These are phyloP conservation scores for Sporisorium scitamineum DNA, from an alignment of 1,284 basidiomycete species.

Conservation along the genomic window DNA sequence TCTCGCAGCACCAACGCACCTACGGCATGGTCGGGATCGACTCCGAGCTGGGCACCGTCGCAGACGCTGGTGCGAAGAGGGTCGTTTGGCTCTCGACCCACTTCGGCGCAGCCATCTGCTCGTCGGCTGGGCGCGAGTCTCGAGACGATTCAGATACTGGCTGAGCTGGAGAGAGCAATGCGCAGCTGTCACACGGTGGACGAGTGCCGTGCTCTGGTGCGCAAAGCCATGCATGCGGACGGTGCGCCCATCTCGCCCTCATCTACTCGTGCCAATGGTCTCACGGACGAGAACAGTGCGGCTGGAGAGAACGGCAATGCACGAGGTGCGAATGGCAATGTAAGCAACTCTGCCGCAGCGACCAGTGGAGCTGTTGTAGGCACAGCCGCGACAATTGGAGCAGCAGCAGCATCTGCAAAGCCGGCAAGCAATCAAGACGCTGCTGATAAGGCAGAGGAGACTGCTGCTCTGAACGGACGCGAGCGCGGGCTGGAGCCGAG, in stretches of 20 bases:
- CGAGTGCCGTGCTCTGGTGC: conserved; percentile 56
- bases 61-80: conserved; percentile 23
- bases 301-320: not conserved
- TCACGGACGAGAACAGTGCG: conserved; percentile 9
- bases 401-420: not conserved
- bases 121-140: conserved; percentile 22
- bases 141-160: conserved; percentile 40
- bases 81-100: conserved; percentile 20
- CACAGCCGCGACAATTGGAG: not conserved
- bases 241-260: conserved; percentile 9
- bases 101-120: conserved; percentile 12
- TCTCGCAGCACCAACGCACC: conserved; percentile 24
- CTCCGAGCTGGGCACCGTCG: conserved; percentile 5
- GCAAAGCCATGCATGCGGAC: conserved; percentile 49
- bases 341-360: conserved; percentile 3
- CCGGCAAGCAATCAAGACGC: no score
- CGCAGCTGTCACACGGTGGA: conserved; percentile 50
- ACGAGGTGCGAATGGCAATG: not conserved
- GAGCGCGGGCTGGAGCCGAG: conserved; percentile 4
- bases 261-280: conserved; percentile 9
- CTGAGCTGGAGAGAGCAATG: conserved; percentile 57
- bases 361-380: not conserved
- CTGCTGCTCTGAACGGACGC: no score
- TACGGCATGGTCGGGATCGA: conserved; percentile 27
- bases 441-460: not conserved